phyloP scores from a whole-genome alignment of 192 early-diverging fungal genomes.

The Backusella australiensis region DNA sequence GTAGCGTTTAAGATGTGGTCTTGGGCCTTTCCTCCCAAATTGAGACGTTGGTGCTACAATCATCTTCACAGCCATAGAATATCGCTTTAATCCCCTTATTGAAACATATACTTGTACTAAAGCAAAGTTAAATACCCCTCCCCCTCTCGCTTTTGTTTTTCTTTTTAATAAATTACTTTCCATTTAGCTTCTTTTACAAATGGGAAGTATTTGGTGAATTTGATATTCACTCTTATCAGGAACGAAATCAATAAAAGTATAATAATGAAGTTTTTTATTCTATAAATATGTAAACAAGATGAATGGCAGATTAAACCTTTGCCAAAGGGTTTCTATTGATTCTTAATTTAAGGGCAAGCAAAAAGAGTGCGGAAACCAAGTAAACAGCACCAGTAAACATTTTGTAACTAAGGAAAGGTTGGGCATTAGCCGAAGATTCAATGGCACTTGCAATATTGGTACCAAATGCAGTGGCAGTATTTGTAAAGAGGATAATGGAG shows the following conservation, averaged over 20 bases:
- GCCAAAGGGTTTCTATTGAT: conserved; percentile 11
- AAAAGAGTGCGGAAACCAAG: neutral
- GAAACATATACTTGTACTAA: too few relatives aligned
- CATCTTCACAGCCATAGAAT: neutral
- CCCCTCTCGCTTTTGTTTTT: too few relatives aligned
- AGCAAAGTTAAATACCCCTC: too few relatives aligned
- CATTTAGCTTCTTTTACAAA: too few relatives aligned
- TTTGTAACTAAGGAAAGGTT: conserved; percentile 36
- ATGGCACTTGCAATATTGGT: conserved; percentile 35
- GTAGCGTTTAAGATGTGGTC: conserved; percentile 15
- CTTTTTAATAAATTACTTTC: too few relatives aligned
- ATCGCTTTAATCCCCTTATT: neutral
- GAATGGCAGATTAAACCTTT: conserved; percentile 4
- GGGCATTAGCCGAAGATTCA: conserved; percentile 20
- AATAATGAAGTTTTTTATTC: too few relatives aligned
- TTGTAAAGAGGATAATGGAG: conserved; percentile 19
- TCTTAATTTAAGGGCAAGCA: conserved; percentile 20
- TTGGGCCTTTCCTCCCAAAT: conserved; percentile 3
- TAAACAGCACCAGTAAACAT: conserved; percentile 37
- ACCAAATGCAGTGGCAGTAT: conserved; percentile 26
- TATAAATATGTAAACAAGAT: too few relatives aligned
- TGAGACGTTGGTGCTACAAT: neutral
- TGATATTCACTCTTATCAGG: too few relatives aligned
- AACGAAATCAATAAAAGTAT: too few relatives aligned
- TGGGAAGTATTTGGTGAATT: too few relatives aligned